Percentiles rank a stretch among this genome's conserved stretches.
phyloP scores from a whole-genome alignment of 257 asterid species.

The Ligustrum vulgare region DNA sequence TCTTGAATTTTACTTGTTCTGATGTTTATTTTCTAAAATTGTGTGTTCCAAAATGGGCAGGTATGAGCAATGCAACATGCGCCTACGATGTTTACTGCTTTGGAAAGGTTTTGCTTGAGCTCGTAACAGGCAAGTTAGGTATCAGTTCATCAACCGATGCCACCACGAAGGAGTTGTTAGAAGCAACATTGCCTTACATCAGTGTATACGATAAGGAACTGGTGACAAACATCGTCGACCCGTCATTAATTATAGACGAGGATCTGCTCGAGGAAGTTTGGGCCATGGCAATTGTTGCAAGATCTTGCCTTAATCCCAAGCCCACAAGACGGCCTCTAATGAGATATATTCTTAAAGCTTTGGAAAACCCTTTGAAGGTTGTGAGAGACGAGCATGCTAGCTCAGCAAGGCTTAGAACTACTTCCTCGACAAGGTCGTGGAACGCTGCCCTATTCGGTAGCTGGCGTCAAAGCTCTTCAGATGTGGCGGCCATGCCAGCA shows the following conservation, averaged over 20 bases:
- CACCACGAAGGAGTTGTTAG: constrained; percentile 40
- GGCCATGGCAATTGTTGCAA: constrained; percentile 63
- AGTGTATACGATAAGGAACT: constrained; percentile 51
- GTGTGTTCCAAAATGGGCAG: constrained; percentile 34
- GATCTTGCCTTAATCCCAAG: constrained; percentile 62
- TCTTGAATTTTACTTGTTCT: no score
- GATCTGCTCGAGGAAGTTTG: constrained; percentile 58
- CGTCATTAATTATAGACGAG: constrained; percentile 46
- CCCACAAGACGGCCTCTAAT: constrained; percentile 52
- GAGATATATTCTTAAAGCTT: constrained; percentile 55
- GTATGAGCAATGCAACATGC: constrained; percentile 53
- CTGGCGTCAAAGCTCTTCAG: constrained; percentile 48
- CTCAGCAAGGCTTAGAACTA: constrained; percentile 47
- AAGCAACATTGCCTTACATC: constrained; percentile 37
- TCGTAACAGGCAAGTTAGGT: constrained; percentile 60
- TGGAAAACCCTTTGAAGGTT: constrained; percentile 59
- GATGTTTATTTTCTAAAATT: constrained; percentile 3
- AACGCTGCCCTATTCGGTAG: constrained; percentile 47
- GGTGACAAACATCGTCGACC: constrained; percentile 50
- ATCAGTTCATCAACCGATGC: constrained; percentile 45
- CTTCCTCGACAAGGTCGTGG: constrained; percentile 55
- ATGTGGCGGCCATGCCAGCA: constrained; percentile 43
- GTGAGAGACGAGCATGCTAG: constrained; percentile 54
- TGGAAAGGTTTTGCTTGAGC: constrained; percentile 65
- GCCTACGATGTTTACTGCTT: constrained; percentile 61